phyloP scores from a whole-genome alignment of 2,329 filamentous ascomycete species.

The Stenocarpella maydis region DNA sequence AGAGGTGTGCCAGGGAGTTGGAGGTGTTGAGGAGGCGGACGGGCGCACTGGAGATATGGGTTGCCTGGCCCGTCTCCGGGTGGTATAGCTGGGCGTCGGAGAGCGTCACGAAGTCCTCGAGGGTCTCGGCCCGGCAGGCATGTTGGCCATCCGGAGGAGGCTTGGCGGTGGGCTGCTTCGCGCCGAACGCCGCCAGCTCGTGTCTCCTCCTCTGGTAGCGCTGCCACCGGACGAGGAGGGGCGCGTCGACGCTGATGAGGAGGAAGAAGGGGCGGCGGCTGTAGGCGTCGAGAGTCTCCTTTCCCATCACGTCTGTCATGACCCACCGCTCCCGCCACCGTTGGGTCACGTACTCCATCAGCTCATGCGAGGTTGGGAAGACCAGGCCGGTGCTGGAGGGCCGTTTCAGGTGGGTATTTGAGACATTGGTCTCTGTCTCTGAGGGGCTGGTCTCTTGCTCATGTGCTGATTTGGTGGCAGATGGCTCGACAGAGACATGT shows the following conservation, averaged over 20 bases:
- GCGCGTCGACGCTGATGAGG: conserved; percentile 89
- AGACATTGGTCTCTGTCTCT: conserved; percentile 15
- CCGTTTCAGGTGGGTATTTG: conserved; percentile 24
- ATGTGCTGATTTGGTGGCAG: not conserved
- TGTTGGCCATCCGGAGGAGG: conserved; percentile 26
- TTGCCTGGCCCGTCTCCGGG: conserved; percentile 69
- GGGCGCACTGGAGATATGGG: conserved; percentile 82
- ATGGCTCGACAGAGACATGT: conserved; percentile 45
- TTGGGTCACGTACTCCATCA: conserved; percentile 87
- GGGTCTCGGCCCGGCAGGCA: conserved; percentile 44
- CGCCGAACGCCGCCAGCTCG: not conserved
- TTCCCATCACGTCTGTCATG: conserved; percentile 81
- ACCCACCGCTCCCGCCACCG: conserved; percentile 87
- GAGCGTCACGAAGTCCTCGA: conserved; percentile 64
- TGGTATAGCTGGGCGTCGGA: conserved; percentile 82
- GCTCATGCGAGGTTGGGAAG: conserved; percentile 70
- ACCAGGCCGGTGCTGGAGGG: conserved; percentile 40
- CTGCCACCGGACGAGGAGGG: conserved; percentile 82
- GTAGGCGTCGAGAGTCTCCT: conserved; percentile 77
- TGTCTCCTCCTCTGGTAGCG: conserved; percentile 65
- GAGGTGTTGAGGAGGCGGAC: conserved; percentile 89
- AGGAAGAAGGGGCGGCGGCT: conserved; percentile 89
- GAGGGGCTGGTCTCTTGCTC: not conserved
- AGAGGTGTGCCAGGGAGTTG: conserved; percentile 73
- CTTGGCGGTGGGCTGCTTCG: not conserved